Evolutionary conservation across 352 stramenopile genomes (phyloP), one percentile per base, ranked within the genome.

Genomic region (Globisporangium nodosum): DNA sequence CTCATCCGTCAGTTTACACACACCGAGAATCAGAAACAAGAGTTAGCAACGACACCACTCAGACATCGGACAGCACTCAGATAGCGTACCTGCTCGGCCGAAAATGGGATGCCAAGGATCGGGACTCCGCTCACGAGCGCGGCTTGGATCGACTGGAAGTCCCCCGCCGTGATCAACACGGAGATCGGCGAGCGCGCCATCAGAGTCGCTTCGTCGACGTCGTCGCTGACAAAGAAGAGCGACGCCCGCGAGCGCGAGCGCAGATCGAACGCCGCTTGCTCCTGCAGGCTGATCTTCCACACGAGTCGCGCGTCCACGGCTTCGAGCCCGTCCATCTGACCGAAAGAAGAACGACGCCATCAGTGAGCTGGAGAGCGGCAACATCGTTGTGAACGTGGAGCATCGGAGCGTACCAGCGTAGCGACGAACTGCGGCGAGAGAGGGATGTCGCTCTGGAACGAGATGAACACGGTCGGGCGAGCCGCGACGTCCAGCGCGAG

Each of bases 21-120:
- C 35, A 37, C 9, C 5, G 33, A 37, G 33, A 37, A 37, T 0
- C 33, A 11, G 33, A 37, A 11, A 37, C 33, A 37, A 37, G 33
- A 12, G 33, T 27, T 27, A 27, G 24, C 24, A 27, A 27, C 24
- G 24, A 27, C 1, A 27, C 24, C 24, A 27, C 24, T 27, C 24
- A 27, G 24, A 27, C 24, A 27, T 27, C 24, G 24, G 24, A 27
- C 24, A 27, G 24, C 24, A 27, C 24, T 27, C 24, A 27, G 24
- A 21, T 47, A 40, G 47, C 55, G 8, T 30, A 83, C 76, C 68
- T 87, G 82, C 55, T 94, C 85, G 1, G 85, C 83, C 0, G 81
- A 85, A 55, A 87, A 77, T 4, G 83, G 83, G n/a, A 93, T 58
- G 15, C 73, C 80, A 18, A 93, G 68, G 31, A 94, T 70, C 16